These are phyloP conservation scores for Phytophthora meadii DNA, from an alignment of 352 stramenopile species.

Conservation along the genomic window DNA sequence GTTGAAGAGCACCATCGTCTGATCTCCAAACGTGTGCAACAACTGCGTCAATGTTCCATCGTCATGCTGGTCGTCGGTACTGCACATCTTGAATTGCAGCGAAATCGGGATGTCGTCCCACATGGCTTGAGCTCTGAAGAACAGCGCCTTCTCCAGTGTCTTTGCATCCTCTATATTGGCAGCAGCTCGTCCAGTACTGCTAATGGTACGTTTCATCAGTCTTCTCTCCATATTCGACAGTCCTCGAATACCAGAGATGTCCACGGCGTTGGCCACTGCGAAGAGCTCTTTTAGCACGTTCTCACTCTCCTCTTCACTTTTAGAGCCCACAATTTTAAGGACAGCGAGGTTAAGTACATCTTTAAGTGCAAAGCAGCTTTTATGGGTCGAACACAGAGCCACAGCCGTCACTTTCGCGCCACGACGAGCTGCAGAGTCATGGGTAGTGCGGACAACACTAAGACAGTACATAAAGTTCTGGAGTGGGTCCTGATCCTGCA, in stretches of 20 bases:
- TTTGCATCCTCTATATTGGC: conserved; percentile 51
- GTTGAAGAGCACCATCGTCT: conserved; percentile 89
- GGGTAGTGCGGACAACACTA: conserved; percentile 84
- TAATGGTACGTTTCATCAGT: conserved; percentile 80
- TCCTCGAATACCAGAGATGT: conserved; percentile 65
- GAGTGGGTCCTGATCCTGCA: conserved; percentile 44
- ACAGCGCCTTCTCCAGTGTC: conserved; percentile 60
- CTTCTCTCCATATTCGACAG: conserved; percentile 78
- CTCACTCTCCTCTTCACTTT: conserved; percentile 49
- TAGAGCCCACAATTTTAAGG: conserved; percentile 62
- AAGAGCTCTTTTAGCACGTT: conserved; percentile 68
- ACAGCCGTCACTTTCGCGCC: conserved; percentile 86
- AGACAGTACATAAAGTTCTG: conserved; percentile 89
- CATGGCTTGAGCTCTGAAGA: conserved; percentile 57
- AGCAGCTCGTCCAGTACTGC: conserved; percentile 44
- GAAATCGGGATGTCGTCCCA: conserved; percentile 75
- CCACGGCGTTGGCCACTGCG: conserved; percentile 74
- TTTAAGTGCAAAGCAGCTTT: conserved; percentile 82
- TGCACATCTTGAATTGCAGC: conserved; percentile 84
- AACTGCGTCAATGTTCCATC: conserved; percentile 74
- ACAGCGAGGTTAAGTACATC: conserved; percentile 79
- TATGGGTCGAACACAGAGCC: conserved; percentile 81
- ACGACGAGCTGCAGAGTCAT: conserved; percentile 74
- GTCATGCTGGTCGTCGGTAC: conserved; percentile 86
- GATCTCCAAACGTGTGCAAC: conserved; percentile 81